phyloP scores from a whole-genome alignment of 331 rosid genomes.

The Pyrus hybrid region DNA sequence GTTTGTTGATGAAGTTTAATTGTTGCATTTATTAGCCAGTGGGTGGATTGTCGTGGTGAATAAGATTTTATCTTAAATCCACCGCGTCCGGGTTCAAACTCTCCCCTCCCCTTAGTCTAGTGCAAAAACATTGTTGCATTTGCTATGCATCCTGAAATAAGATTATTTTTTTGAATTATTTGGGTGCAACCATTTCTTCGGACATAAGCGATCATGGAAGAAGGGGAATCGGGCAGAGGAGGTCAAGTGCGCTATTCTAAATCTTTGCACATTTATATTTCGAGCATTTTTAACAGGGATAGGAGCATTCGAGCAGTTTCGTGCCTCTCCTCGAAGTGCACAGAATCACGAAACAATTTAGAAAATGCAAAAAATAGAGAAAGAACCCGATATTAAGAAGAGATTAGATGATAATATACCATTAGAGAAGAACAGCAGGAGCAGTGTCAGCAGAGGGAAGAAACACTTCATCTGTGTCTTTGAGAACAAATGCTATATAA shows the following conservation, averaged over 20 bases:
- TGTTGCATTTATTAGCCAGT: not conserved
- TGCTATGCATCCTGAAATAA: not conserved
- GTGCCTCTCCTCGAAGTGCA: not conserved
- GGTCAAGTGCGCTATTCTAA: not conserved
- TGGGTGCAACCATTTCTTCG: not conserved
- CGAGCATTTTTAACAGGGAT: not conserved
- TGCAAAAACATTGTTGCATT: not conserved
- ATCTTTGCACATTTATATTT: not conserved
- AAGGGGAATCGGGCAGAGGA: not conserved
- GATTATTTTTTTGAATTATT: not conserved
- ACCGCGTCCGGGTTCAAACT: no score
- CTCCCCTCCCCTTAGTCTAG: no score
- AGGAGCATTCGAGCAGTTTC: not conserved
- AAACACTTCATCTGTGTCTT: not conserved
- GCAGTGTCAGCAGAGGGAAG: not conserved
- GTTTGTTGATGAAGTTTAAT: no score
- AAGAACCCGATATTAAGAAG: not conserved
- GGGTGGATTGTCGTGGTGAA: not conserved
- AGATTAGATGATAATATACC: not conserved
- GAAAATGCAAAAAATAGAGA: not conserved
- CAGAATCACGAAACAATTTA: not conserved
- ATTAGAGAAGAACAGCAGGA: not conserved
- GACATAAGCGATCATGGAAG: not conserved
- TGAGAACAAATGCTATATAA: not conserved
- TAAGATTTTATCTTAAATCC: not conserved